Percentiles rank a stretch among this genome's conserved stretches.
These are phyloP conservation scores for Protomyces gravidus DNA, from an alignment of 1,139 yeast genomes.

Conservation along the genomic window DNA sequence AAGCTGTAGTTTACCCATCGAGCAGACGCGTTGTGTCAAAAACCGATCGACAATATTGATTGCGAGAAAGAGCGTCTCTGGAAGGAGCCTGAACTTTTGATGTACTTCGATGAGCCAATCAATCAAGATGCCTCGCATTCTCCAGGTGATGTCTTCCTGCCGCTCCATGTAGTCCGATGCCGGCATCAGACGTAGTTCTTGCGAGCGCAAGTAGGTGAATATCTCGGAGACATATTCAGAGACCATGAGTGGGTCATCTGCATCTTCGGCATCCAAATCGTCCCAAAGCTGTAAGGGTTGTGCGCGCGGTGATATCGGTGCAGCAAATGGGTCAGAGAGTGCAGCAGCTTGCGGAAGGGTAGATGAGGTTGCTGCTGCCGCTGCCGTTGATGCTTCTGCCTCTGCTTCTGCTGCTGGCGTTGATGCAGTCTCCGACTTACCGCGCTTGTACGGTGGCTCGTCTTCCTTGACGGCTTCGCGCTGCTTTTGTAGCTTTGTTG, in stretches of 20 bases:
- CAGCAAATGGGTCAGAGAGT: background rate
- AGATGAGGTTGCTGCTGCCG: background rate
- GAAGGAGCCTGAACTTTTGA: conserved; percentile 74
- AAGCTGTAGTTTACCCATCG: conserved; percentile 77
- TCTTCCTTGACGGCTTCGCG: conserved; percentile 15
- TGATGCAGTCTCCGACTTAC: conserved; percentile 20
- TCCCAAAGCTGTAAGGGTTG: conserved; percentile 54
- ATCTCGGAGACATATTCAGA: conserved; percentile 88
- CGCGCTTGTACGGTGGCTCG: conserved; percentile 27
- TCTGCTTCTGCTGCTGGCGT: conserved; percentile 10
- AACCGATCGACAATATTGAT: conserved; percentile 89
- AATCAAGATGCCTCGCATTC: conserved; percentile 81
- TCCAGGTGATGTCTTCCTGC: conserved; percentile 74
- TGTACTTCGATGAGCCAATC: conserved; percentile 97
- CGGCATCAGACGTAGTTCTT: conserved; percentile 68
- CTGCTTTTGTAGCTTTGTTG: too few relatives aligned
- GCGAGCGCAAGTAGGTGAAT: conserved; percentile 68
- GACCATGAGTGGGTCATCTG: conserved; percentile 90
- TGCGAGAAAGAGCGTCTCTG: conserved; percentile 85
- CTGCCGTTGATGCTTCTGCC: background rate
- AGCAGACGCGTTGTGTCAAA: conserved; percentile 73
- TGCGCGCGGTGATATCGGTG: background rate
- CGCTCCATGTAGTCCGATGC: conserved; percentile 66
- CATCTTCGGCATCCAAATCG: conserved; percentile 85
- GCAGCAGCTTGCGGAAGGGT: background rate